Percentiles rank a stretch among this genome's conserved stretches.
These are phyloP conservation scores for Nitzschia inconspicua DNA, from an alignment of 108 stramenopile genomes.

Conservation along the genomic window DNA sequence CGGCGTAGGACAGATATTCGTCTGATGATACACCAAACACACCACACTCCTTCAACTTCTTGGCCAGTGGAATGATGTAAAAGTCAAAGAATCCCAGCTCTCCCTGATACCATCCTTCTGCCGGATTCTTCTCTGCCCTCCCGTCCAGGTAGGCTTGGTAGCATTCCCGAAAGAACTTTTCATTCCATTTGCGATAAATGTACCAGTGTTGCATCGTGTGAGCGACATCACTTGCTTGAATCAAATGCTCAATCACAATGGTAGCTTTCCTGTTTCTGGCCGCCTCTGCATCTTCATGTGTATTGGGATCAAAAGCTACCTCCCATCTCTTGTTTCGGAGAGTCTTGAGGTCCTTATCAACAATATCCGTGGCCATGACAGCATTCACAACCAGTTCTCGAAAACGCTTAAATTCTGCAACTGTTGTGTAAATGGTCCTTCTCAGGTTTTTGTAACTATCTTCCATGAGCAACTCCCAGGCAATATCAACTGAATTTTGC, in stretches of 20 bases:
- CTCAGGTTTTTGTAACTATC: conserved; percentile 22
- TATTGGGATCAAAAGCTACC: conserved; percentile 22
- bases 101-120: conserved; percentile 55
- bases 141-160: conserved; percentile 35
- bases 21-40: conserved; percentile 57
- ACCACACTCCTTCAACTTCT: conserved; percentile 46
- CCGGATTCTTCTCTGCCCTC: conserved; percentile 43
- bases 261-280: conserved; percentile 31
- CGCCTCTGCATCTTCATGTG: background rate
- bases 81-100: conserved; percentile 57
- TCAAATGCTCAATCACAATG: conserved; percentile 50
- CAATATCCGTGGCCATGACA: conserved; percentile 50
- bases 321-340: conserved; percentile 40
- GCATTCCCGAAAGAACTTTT: conserved; percentile 48
- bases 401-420: conserved; percentile 22
- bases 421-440: conserved; percentile 23
- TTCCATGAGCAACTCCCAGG: conserved; percentile 39
- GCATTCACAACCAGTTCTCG: conserved; percentile 36
- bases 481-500: conserved; percentile 35
- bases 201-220: conserved; percentile 65
- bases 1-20: conserved; percentile 31
- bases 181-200: conserved; percentile 62
- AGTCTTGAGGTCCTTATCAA: conserved; percentile 28
- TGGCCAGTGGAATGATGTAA: conserved; percentile 62
- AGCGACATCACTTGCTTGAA: conserved; percentile 52